phyloP scores from a whole-genome alignment of 1,139 yeast genomes.

The Pneumocystis canis region DNA sequence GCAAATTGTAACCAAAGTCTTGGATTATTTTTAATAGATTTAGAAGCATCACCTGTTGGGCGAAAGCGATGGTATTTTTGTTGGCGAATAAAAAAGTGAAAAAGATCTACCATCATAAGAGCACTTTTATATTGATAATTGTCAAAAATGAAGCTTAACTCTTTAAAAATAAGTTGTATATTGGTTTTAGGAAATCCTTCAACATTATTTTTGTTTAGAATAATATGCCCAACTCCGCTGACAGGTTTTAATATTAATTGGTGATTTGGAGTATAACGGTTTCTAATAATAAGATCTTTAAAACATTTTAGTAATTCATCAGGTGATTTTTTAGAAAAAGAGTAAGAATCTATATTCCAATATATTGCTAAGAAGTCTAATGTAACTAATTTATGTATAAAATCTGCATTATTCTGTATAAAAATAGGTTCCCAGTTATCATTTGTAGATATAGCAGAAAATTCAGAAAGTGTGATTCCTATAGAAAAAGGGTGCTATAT shows the following conservation, averaged over 20 bases:
- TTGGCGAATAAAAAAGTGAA: conserved; percentile 66
- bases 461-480: conserved; percentile 69
- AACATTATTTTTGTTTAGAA: conserved; percentile 60
- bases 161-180: conserved; percentile 50
- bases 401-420: conserved; percentile 51
- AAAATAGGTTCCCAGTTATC: conserved; percentile 75
- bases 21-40: conserved; percentile 50
- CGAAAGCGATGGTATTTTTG: conserved; percentile 56
- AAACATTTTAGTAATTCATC: conserved; percentile 17
- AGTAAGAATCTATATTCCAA: conserved; percentile 59
- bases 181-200: conserved; percentile 34
- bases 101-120: conserved; percentile 65
- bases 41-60: conserved; percentile 34
- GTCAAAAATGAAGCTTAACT: conserved; percentile 72
- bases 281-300: conserved; percentile 19
- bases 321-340: conserved; percentile 21
- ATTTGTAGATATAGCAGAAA: conserved; percentile 86
- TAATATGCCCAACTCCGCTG: conserved; percentile 70
- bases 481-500: conserved; percentile 50
- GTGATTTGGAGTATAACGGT: conserved; percentile 19
- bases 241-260: conserved; percentile 79
- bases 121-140: conserved; percentile 73
- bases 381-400: conserved; percentile 65
- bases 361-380: conserved; percentile 64
- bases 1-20: conserved; percentile 71